phyloP scores from a whole-genome alignment of 352 stramenopile genomes.

The Globisporangium ultimum region DNA sequence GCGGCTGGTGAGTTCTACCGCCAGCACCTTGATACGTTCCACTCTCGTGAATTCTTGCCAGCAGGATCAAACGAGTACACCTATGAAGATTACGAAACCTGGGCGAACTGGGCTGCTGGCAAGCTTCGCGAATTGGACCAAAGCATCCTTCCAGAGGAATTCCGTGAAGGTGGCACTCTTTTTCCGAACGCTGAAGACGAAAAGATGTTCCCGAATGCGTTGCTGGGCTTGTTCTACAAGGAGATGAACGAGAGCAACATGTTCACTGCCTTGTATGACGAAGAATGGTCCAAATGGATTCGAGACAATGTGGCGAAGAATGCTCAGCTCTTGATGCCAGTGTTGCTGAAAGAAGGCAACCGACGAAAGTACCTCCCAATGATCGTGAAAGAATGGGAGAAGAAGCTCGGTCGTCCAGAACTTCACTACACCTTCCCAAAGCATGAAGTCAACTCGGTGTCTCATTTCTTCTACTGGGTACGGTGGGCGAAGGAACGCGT shows the following conservation, averaged over 20 bases:
- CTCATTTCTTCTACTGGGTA: slow-evolving; percentile 73
- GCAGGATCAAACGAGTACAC: slow-evolving; percentile 32
- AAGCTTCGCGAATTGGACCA: slow-evolving; percentile 43
- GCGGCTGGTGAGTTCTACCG: slow-evolving; percentile 79
- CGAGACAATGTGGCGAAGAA: slow-evolving; percentile 58
- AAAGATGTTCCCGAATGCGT: slow-evolving; percentile 51
- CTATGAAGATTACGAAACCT: slow-evolving; percentile 64
- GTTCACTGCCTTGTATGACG: slow-evolving; percentile 57
- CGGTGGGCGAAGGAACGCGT: slow-evolving; percentile 82
- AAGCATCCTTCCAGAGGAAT: slow-evolving; percentile 43
- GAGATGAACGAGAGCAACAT: slow-evolving; percentile 49
- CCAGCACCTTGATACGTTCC: slow-evolving; percentile 80
- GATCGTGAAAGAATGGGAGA: slow-evolving; percentile 64
- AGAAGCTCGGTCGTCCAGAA: slow-evolving; percentile 42
- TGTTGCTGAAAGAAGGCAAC: slow-evolving; percentile 38
- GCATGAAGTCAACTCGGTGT: slow-evolving; percentile 47
- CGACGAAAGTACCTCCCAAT: slow-evolving; percentile 52
- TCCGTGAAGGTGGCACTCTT: slow-evolving; percentile 49
- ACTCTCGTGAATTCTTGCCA: slow-evolving; percentile 66
- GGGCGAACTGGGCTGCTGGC: slow-evolving; percentile 57
- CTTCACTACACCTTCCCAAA: slow-evolving; percentile 75
- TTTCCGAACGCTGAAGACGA: slow-evolving; percentile 58
- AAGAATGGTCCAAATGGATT: slow-evolving; percentile 56
- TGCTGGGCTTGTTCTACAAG: slow-evolving; percentile 61
- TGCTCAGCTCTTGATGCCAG: slow-evolving; percentile 31